phyloP scores from a whole-genome alignment of 495 filamentous ascomycete genomes.

The Daldinia decipiens region DNA sequence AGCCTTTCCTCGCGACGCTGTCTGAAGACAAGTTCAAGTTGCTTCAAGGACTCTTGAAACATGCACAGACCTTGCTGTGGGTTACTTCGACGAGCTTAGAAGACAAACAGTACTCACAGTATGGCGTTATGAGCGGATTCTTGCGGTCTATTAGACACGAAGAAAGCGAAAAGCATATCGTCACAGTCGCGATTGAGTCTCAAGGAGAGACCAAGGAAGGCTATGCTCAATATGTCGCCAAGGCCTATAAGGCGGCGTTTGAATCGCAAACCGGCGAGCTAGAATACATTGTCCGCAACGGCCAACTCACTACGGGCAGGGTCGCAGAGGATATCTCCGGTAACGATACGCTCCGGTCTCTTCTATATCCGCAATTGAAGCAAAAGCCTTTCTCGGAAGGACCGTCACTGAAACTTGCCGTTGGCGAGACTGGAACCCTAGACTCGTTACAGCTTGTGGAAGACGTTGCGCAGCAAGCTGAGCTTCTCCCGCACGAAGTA shows the following conservation, averaged over 20 bases:
- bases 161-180: slow-evolving; percentile 42
- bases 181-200: slow-evolving; percentile 45
- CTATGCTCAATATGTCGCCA: slow-evolving; percentile 30
- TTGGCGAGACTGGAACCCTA: slow-evolving; percentile 38
- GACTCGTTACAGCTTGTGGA: slow-evolving; percentile 44
- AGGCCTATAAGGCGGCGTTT: slow-evolving; percentile 38
- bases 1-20: slow-evolving; percentile 56
- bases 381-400: slow-evolving; percentile 39
- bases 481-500: slow-evolving; percentile 37
- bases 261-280: slow-evolving; percentile 35
- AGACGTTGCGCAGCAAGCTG: slow-evolving; percentile 32
- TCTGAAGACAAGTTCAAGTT: slow-evolving; percentile 43
- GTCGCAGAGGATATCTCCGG: slow-evolving; percentile 36
- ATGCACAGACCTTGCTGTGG: slow-evolving; percentile 48
- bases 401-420: slow-evolving; percentile 38
- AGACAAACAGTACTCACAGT: slow-evolving; percentile 39
- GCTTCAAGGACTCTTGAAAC: slow-evolving; percentile 52
- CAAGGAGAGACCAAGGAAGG: slow-evolving; percentile 5
- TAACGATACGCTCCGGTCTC: slow-evolving; percentile 30
- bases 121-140: slow-evolving; percentile 43
- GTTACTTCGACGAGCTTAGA: slow-evolving; percentile 29
- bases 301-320: slow-evolving; percentile 41
- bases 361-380: slow-evolving; percentile 36
- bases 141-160: slow-evolving; percentile 47
- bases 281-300: slow-evolving; percentile 48